A percentile compares a stretch with the other conserved stretches of the same genome.
These are phyloP conservation scores for Metschnikowia lunata DNA, from an alignment of 805 yeast species.

Conservation along the genomic window DNA sequence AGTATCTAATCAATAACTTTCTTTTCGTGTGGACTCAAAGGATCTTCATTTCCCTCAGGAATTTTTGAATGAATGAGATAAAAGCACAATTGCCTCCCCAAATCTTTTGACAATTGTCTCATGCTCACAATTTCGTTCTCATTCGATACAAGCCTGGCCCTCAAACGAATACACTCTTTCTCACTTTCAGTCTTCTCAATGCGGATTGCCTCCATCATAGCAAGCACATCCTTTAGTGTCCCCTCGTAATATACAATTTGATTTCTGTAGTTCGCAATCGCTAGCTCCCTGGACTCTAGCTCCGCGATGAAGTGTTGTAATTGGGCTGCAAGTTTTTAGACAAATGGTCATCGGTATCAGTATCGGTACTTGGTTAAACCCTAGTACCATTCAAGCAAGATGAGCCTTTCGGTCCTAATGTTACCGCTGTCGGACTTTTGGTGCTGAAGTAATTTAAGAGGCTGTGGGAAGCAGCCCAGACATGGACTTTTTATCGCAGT, in stretches of 20 bases:
- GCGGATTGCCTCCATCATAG: conserved; percentile 47
- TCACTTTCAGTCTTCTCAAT: conserved; percentile 45
- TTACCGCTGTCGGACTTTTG: too few species aligned
- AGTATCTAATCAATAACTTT: conserved; percentile 57
- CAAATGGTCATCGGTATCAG: conserved; percentile 33
- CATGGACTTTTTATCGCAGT: too few species aligned
- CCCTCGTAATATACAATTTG: conserved; percentile 53
- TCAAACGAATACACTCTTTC: conserved; percentile 33
- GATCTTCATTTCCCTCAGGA: conserved; percentile 50
- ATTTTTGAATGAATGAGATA: conserved; percentile 64
- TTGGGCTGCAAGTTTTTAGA: conserved; percentile 51
- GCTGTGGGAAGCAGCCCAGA: too few species aligned
- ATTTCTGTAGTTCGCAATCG: conserved; percentile 60
- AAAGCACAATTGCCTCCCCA: conserved; percentile 78
- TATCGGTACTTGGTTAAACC: too few species aligned
- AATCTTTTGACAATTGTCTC: conserved; percentile 59
- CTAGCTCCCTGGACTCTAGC: conserved; percentile 73
- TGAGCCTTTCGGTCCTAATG: too few species aligned
- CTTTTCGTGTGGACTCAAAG: conserved; percentile 62
- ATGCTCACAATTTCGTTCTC: conserved; percentile 46
- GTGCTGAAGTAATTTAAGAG: too few species aligned
- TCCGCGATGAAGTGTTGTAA: conserved; percentile 69
- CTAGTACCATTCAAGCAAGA: too few species aligned
- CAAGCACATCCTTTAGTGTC: conserved; percentile 50
- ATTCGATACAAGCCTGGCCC: conserved; percentile 36